Evolutionary conservation across 768 basidiomycete genomes (phyloP), one percentile per base, ranked within the genome.

Genomic region (Naganishia randhawae): DNA sequence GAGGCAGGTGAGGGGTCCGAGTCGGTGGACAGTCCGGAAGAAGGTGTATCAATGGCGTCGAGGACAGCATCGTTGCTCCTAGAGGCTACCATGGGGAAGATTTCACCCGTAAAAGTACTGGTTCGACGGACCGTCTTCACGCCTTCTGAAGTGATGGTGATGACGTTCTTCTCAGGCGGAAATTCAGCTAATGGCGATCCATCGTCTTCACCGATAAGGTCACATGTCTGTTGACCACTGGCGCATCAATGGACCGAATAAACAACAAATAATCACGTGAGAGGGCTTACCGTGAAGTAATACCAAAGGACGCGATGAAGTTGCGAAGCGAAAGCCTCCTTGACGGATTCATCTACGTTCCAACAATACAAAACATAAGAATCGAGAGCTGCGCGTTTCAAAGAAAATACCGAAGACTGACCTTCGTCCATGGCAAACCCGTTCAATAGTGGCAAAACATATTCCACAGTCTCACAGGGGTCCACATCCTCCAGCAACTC

Each of bases 221-320:
- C 85, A 77, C 89, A 92, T 71, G 86, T 84, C 88, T 89, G 74
- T 27, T 68, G 37, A 32, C 7, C 31, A n/a, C 17, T 22, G n/a
- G 14, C 9, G 35, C 14, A 35, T 66, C 27, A 66, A 52, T 25
- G 14, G 10, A 3, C 35, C 25, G 19, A 50, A 13, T 9, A 35
- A 11, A 66, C 9, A 8, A 3, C 5, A 41, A 13, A 6, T 3
- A 13, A 27, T 5, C 22, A 3, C 41, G 4, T 11, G 22, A 13
- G 1, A 19, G 5, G 39, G 50, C 66, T 67, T 35, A 67, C 79
- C 17, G 81, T 79, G 73, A 91, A 87, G 81, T 95, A 97, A 87
- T 91, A 95, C 92, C 92, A 96, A 54, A 96, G 85, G 72, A 95
- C 85, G 57, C 85, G 82, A 41, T 90, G 86, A 11, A 98, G 82